phyloP scores from a whole-genome alignment of 768 basidiomycete species.

The Lepiota subincarnata region DNA sequence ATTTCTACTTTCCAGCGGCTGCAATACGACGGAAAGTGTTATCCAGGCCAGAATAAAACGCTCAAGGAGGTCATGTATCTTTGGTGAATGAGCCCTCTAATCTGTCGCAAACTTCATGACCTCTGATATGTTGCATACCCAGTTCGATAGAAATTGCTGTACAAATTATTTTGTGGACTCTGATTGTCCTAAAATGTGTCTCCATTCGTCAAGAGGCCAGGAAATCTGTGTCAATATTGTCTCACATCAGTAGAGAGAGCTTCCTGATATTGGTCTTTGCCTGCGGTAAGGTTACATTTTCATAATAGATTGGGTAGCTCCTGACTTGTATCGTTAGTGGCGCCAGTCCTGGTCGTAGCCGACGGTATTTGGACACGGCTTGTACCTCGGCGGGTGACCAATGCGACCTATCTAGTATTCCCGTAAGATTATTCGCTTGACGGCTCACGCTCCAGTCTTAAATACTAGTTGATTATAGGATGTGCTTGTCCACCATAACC shows the following conservation, averaged over 20 bases:
- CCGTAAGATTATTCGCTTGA: conserved; percentile 9
- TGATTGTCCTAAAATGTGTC: background rate
- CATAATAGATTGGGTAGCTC: background rate
- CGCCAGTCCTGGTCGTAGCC: background rate
- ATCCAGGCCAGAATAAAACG: background rate
- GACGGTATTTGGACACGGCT: background rate
- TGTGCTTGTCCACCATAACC: conserved; percentile 3
- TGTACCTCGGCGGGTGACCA: background rate
- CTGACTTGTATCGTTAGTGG: background rate
- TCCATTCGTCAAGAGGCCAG: background rate
- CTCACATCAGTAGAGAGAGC: background rate
- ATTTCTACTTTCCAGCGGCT: background rate
- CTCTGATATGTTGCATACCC: background rate
- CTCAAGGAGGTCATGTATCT: background rate
- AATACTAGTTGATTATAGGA: background rate
- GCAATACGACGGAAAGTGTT: background rate
- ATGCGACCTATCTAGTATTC: background rate
- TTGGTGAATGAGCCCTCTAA: background rate
- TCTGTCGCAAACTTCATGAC: background rate
- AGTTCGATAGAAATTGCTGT: background rate
- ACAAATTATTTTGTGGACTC: background rate
- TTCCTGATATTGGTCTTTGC: background rate
- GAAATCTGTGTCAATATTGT: background rate
- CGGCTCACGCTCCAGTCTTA: background rate
- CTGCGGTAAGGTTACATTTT: background rate